phyloP scores from a whole-genome alignment of 768 basidiomycete genomes.

The Pleurotus djamor region DNA sequence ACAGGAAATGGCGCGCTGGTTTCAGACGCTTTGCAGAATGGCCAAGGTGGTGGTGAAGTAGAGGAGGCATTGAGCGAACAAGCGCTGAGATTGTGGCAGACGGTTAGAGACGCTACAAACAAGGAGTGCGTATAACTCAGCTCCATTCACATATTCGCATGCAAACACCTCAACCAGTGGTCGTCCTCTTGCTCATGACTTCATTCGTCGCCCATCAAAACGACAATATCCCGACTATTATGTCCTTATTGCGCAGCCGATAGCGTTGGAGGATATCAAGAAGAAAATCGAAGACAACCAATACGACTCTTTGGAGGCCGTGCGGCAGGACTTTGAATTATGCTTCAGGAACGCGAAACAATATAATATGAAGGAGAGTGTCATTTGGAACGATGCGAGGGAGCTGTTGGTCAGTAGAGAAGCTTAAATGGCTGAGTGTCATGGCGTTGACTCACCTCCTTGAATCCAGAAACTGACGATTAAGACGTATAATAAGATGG shows the following conservation, averaged over 20 bases:
- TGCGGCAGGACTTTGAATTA: conserved; percentile 71
- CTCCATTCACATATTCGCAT: conserved; percentile 35
- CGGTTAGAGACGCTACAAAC: conserved; percentile 78
- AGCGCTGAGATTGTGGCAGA: conserved; percentile 73
- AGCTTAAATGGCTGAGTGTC: background rate
- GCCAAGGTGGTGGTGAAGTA: conserved; percentile 1
- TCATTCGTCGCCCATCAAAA: conserved; percentile 69
- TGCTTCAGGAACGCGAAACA: conserved; percentile 81
- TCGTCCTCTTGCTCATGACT: conserved; percentile 58
- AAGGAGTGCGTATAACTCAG: conserved; percentile 77
- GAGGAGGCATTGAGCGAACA: conserved; percentile 52
- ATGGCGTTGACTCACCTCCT: background rate
- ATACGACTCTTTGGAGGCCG: conserved; percentile 64
- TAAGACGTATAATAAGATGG: conserved; percentile 46
- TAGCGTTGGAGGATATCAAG: conserved; percentile 90
- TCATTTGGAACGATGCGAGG: conserved; percentile 82
- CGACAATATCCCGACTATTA: conserved; percentile 88
- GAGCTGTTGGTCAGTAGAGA: conserved; percentile 61
- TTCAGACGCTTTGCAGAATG: conserved; percentile 1
- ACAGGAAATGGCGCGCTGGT: conserved; percentile 2
- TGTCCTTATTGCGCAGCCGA: conserved; percentile 71
- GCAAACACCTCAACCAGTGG: conserved; percentile 44
- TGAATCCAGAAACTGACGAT: conserved; percentile 43
- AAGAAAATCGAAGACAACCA: conserved; percentile 57
- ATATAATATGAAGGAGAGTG: conserved; percentile 80